Base-by-base conservation (phyloP, 2,329 filamentous ascomycete genomes). In the Nannizziopsis arthrosporioides region DNA sequence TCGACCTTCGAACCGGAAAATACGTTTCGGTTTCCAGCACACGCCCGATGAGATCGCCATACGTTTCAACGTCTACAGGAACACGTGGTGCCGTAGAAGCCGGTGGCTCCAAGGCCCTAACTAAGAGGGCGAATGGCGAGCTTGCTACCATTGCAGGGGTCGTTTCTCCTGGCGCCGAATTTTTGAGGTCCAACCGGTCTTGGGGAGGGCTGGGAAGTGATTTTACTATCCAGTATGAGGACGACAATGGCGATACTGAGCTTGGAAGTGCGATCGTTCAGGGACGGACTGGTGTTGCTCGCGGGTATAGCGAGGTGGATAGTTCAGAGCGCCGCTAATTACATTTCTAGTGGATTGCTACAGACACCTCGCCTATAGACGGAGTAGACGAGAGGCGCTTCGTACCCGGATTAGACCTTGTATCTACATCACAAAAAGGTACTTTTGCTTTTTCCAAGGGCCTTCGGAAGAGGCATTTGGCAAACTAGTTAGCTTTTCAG, bases 181-280 rank as follows among this genome's bases (percentile, higher is more conserved):
- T 78, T 57, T 68, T 98, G 53, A 77, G 82, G 30, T 84, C 82
- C 2, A 78, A 89, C 58, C 72, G 92, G 49, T 94, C 86, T 3
- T 98, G 92, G 92, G 84, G 84, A 60, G 92, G 92, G 0, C 68
- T 98, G 18, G 92, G 92, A 0, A 94, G 80, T 53, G 92, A 98
- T 62, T 93, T 88, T 58, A 73, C 75, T 50, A 72, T 78, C 51
- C 68, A 66, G 54, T 78, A 77, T 54, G 77, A 81, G 27, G 73
- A 76, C n/a, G 73, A 75, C 42, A 72, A 27, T 27, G 22, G 68
- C n/a, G 69, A 69, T 11, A 73, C 77, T 46, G 35, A 14, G n/a
- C 40, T 17, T 40, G 51, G 17, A 19, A 55, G 38, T 14, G 54
- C 46, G 6, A 76, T 98, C 49, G 87, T 94, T 61, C 81, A 95